These are phyloP conservation scores for Thyridium curvatum DNA, from an alignment of 2,329 filamentous ascomycete genomes.

Conservation along the genomic window DNA sequence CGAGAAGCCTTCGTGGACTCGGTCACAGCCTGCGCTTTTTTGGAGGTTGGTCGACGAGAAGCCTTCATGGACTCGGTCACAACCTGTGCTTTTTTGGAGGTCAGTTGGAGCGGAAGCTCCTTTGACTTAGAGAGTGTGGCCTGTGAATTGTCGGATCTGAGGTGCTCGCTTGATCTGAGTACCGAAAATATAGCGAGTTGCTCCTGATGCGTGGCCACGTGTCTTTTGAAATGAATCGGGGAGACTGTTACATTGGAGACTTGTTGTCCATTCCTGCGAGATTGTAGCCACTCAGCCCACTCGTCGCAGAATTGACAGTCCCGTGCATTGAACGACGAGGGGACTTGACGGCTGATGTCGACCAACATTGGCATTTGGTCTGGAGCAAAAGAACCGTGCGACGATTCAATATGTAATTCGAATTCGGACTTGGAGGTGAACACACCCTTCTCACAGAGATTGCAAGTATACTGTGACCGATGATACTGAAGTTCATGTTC, in stretches of 20 bases:
- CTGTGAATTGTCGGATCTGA: no score
- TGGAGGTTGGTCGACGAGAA: no score
- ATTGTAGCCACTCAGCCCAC: constrained; percentile 13
- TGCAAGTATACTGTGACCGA: constrained; percentile 17
- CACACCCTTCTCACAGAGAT: constrained; percentile 9
- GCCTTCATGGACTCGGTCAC: no score
- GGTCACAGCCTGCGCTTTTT: no score
- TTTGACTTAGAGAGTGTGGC: no score
- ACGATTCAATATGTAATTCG: constrained; percentile 5
- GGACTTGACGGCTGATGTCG: constrained; percentile 13
- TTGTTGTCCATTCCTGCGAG: background rate
- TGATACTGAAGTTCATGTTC: constrained; percentile 24
- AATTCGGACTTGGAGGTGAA: constrained; percentile 3
- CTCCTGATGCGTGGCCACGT: constrained; percentile 6
- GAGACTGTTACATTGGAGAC: background rate
- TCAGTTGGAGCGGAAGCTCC: no score
- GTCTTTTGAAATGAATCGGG: constrained; percentile 1
- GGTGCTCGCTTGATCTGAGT: background rate
- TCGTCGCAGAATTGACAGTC: constrained; percentile 22
- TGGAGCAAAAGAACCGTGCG: background rate
- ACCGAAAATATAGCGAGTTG: constrained; percentile 7
- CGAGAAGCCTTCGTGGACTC: no score
- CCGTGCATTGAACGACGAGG: constrained; percentile 10
- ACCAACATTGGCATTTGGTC: constrained; percentile 12
- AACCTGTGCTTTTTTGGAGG: no score